Percentiles rank a stretch among this genome's conserved stretches.
Evolutionary conservation across 176 grass and related monocot genomes (phyloP).

Genomic region (Leersia perrieri): DNA sequence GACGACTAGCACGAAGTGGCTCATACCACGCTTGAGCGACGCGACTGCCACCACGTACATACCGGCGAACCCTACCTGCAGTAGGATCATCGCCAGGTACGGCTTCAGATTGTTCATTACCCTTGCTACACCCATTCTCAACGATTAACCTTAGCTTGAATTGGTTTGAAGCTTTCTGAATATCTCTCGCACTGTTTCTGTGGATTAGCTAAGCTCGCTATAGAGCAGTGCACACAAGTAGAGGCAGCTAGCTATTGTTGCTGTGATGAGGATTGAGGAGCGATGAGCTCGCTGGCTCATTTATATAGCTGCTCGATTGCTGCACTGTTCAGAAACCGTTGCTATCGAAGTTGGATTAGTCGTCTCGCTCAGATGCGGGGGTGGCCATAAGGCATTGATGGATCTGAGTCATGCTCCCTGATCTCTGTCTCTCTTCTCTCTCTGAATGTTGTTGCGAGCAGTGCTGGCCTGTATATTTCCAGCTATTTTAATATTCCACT

Average conservation of each 20-base stretch:
- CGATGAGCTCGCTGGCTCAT: slow-evolving; percentile 23
- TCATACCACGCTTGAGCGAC: slow-evolving; percentile 78
- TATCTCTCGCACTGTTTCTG: background rate
- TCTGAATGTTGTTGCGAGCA: background rate
- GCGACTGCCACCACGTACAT: slow-evolving; percentile 80
- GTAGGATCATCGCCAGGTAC: slow-evolving; percentile 82
- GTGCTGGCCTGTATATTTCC: slow-evolving; percentile 29
- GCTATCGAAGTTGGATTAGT: slow-evolving; percentile 26
- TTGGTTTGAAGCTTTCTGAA: no score
- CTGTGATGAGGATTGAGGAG: slow-evolving; percentile 46
- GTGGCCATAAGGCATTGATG: slow-evolving; percentile 29
- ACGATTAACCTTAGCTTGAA: background rate
- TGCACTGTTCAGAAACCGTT: background rate
- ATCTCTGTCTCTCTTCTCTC: background rate
- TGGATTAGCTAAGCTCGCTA: slow-evolving; percentile 12
- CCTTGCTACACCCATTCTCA: slow-evolving; percentile 41
- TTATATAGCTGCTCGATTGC: slow-evolving; percentile 55
- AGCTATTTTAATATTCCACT: slow-evolving; percentile 59
- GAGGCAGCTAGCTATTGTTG: background rate
- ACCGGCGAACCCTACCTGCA: slow-evolving; percentile 84
- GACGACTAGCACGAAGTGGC: slow-evolving; percentile 85
- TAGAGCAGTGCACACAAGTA: background rate
- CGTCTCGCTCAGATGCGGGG: slow-evolving; percentile 21
- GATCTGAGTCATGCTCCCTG: slow-evolving; percentile 44
- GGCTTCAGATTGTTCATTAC: slow-evolving; percentile 60